Evolutionary conservation across 225 moss, liverwort and hornwort genomes (phyloP).

Genomic region (Lunularia cruciata): DNA sequence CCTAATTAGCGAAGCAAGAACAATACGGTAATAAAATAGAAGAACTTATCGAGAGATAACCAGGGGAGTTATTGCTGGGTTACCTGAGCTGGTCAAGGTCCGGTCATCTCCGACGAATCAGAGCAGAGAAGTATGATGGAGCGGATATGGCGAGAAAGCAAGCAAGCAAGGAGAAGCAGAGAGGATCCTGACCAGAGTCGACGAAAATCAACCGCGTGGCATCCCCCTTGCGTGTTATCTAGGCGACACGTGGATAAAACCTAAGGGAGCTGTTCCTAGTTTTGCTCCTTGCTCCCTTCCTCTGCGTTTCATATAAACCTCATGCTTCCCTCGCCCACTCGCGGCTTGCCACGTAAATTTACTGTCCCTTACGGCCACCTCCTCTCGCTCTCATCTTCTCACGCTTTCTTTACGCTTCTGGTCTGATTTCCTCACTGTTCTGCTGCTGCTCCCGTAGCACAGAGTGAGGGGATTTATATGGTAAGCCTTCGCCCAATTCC

Average conservation of each 20-base stretch:
- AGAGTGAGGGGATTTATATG: neutral
- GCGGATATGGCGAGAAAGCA: too few relatives aligned
- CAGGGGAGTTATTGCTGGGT: too few relatives aligned
- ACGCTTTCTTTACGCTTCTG: conserved; percentile 1
- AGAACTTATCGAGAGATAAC: too few relatives aligned
- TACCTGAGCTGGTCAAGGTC: too few relatives aligned
- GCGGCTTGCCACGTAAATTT: neutral
- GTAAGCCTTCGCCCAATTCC: neutral
- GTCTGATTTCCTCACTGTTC: neutral
- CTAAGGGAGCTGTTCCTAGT: neutral
- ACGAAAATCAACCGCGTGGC: neutral
- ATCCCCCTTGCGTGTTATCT: neutral
- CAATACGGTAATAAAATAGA: too few relatives aligned
- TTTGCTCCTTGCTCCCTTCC: neutral
- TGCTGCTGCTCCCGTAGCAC: neutral
- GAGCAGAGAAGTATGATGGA: too few relatives aligned
- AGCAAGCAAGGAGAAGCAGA: neutral
- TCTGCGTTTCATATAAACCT: neutral
- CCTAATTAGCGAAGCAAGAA: too few relatives aligned
- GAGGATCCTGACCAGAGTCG: neutral
- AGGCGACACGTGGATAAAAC: neutral
- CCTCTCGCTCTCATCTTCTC: neutral
- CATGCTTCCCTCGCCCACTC: neutral
- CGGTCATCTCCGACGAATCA: too few relatives aligned
- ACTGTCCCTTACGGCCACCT: neutral